Conservation (phyloP, 106 monocot species). For the Dendrobium nobile region DNA sequence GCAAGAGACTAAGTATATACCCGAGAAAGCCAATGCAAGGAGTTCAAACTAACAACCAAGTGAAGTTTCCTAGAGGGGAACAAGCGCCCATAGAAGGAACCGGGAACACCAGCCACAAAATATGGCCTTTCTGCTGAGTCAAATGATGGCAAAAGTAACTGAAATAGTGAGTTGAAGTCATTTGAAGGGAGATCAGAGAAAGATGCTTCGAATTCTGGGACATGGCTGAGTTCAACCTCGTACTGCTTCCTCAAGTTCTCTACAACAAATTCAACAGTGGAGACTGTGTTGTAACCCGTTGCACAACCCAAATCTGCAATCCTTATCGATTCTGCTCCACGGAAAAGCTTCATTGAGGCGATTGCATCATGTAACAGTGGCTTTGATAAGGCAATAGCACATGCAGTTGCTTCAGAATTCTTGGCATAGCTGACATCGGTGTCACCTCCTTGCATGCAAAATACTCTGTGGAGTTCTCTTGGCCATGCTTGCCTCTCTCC, state of each 20-base stretch:
- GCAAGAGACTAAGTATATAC: background rate
- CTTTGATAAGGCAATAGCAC: constrained; percentile 34
- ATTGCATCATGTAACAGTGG: constrained; percentile 38
- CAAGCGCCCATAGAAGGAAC: constrained; percentile 50
- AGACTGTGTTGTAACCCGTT: constrained; percentile 49
- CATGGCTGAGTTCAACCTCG: constrained; percentile 13
- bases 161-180: constrained; percentile 59
- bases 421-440: constrained; percentile 47
- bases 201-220: constrained; percentile 55
- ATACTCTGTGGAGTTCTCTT: constrained; percentile 38
- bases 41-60: constrained; percentile 40
- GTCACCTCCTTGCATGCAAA: constrained; percentile 61
- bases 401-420: constrained; percentile 41
- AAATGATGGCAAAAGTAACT: constrained; percentile 11
- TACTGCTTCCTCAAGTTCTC: constrained; percentile 23
- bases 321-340: constrained; percentile 18
- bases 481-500: constrained; percentile 26
- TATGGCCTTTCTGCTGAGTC: constrained; percentile 8
- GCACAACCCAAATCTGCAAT: constrained; percentile 58
- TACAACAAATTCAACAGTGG: constrained; percentile 33
- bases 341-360: constrained; percentile 35
- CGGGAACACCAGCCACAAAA: constrained; percentile 45
- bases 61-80: constrained; percentile 47
- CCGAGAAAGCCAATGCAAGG: constrained; percentile 62
- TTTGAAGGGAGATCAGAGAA: constrained; percentile 58